Evolutionary conservation across 2,329 filamentous ascomycete species (phyloP), one percentile per base, ranked within the genome.

Genomic region (Colletotrichum horii): DNA sequence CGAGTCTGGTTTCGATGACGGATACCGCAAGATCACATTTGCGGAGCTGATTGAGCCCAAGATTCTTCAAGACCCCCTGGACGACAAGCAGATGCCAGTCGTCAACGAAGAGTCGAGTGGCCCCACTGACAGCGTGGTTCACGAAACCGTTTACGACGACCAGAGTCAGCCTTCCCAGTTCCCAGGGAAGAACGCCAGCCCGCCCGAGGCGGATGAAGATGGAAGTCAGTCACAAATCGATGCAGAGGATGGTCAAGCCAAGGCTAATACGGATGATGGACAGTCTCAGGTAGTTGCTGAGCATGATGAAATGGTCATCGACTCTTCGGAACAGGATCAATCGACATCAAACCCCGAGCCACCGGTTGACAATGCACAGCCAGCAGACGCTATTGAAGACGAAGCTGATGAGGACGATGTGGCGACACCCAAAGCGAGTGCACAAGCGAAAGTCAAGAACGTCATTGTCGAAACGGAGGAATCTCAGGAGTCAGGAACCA

Each of bases 1-100:
- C 1, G 88, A 88, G 3, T 90, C 90, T 1, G 85, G 84, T 3
- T 84, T 83, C 4, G 90, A 93, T 71, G 89, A 93, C 76, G 94
- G 94, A 1, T 86, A 89, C 65, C 89, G 92, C n/a, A 87, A 87
- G 8, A 74, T 96, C 34, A 79, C 83, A 0, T 93, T 94, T 83
- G 81, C 82, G 4, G 92, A 95, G 26, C 87, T 97, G 81, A 89
- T 92, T 48, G 93, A 95, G 52, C 90, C 93, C 2, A 93, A 92
- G 78, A 85, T 96, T 76, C 82, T 95, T 19, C 89, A 88, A 71
- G 83, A 82, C 6, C 74, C 79, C 60, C 70, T 71, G 38, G 77
- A 64, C 78, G 83, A 70, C 74, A 79, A 76, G 78, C 80, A 43
- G 32, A 60, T 34, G 14, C 12, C 22, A 66, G 77, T 79, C 74